Conservation (phyloP, 495 filamentous ascomycete species). For the Daldinia concentrica region DNA sequence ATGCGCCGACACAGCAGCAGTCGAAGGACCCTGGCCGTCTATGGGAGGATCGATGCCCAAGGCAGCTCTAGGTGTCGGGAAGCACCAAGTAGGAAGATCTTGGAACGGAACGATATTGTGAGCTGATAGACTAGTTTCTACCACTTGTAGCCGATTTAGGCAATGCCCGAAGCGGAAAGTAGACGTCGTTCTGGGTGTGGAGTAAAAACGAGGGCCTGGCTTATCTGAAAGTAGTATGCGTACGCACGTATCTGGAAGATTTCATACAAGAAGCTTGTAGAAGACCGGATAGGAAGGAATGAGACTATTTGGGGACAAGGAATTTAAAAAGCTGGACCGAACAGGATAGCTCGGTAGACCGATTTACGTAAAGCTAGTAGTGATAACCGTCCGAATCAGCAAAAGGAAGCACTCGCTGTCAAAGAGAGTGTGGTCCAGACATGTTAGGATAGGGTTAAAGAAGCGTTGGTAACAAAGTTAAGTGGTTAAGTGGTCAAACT, state of each 20-base stretch:
- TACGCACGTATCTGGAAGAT: slow-evolving; percentile 34
- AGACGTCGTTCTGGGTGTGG: slow-evolving; percentile 47
- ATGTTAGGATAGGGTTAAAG: slow-evolving; percentile 15
- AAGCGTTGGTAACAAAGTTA: slow-evolving; percentile 21
- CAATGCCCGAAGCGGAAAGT: slow-evolving; percentile 51
- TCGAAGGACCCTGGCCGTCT: slow-evolving; percentile 43
- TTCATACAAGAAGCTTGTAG: slow-evolving; percentile 39
- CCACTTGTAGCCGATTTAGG: slow-evolving; percentile 49
- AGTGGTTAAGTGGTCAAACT: slow-evolving; percentile 6
- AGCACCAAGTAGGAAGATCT: slow-evolving; percentile 44
- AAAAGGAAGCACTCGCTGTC: slow-evolving; percentile 38
- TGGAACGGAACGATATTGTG: slow-evolving; percentile 48
- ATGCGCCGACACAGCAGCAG: slow-evolving; percentile 47
- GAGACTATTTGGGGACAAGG: slow-evolving; percentile 5
- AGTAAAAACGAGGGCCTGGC: slow-evolving; percentile 45
- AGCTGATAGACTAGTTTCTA: slow-evolving; percentile 44
- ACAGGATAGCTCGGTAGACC: slow-evolving; percentile 17
- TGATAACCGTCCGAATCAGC: slow-evolving; percentile 19
- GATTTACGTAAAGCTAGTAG: slow-evolving; percentile 28
- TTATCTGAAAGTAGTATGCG: slow-evolving; percentile 49
- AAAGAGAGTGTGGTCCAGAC: slow-evolving; percentile 34
- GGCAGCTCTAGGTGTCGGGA: slow-evolving; percentile 41
- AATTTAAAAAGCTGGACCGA: slow-evolving; percentile 21
- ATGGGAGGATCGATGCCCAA: slow-evolving; percentile 41
- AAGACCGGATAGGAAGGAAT: slow-evolving; percentile 32